phyloP scores from a whole-genome alignment of 1,284 basidiomycete species.

The Afroboletus lepidellus region DNA sequence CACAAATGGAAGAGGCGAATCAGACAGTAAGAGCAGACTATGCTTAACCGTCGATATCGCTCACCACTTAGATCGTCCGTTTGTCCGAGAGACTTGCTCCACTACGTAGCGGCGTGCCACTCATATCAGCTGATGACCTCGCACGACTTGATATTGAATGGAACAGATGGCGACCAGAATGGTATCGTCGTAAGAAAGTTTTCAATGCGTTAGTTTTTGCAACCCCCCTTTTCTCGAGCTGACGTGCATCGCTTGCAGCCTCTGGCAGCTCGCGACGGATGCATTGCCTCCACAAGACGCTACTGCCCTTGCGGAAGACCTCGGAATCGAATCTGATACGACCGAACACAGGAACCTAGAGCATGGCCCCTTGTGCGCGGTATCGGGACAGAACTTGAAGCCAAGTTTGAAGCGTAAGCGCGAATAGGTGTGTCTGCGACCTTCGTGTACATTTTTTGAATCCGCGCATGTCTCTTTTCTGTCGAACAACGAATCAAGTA shows the following conservation, averaged over 20 bases:
- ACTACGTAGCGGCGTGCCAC: conserved; percentile 60
- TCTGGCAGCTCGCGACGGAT: conserved; percentile 74
- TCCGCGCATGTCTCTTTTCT: not conserved
- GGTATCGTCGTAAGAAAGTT: conserved; percentile 65
- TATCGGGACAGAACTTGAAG: conserved; percentile 12
- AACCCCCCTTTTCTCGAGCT: conserved; percentile 3
- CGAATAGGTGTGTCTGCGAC: conserved; percentile 10
- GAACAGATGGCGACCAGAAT: conserved; percentile 69
- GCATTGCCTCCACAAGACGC: conserved; percentile 62
- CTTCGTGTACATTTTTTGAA: not conserved
- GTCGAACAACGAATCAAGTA: not conserved
- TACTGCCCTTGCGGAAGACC: conserved; percentile 59
- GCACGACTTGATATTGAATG: conserved; percentile 63
- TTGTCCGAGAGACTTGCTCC: conserved; percentile 55
- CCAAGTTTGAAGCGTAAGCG: conserved; percentile 32
- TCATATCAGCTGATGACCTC: conserved; percentile 66
- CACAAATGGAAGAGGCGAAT: conserved; percentile 44
- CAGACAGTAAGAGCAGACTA: conserved; percentile 38
- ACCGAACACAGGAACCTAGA: conserved; percentile 56
- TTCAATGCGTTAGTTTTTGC: conserved; percentile 55
- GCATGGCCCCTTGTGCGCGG: conserved; percentile 22
- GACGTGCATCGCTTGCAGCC: conserved; percentile 38
- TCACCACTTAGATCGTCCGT: conserved; percentile 45
- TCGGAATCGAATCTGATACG: conserved; percentile 64
- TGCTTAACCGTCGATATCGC: conserved; percentile 1